These are phyloP conservation scores for Epichloe aotearoae DNA, from an alignment of 2,329 filamentous ascomycete genomes.

Conservation along the genomic window DNA sequence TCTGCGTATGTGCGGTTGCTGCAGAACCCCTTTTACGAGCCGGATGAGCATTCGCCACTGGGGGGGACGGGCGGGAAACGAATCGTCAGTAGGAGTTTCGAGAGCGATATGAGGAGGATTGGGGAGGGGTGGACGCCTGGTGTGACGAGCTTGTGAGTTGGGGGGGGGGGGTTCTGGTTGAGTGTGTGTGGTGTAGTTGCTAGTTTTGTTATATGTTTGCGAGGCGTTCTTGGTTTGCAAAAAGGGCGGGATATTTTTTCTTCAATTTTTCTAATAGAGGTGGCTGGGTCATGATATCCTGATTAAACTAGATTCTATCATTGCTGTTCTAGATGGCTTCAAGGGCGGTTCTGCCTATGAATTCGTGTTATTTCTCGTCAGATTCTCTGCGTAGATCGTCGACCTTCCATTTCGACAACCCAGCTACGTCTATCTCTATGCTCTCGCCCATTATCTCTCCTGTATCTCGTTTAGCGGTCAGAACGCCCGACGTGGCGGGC, in stretches of 20 bases:
- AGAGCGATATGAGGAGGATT: slow-evolving; percentile 70
- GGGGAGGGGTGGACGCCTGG: slow-evolving; percentile 76
- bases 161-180: slow-evolving; percentile 9
- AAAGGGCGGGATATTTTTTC: neutral
- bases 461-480: slow-evolving; percentile 1
- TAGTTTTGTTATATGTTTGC: slow-evolving; percentile 10
- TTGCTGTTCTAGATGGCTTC: no score
- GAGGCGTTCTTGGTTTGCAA: neutral
- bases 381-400: slow-evolving; percentile 18
- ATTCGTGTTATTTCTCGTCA: slow-evolving; percentile 4
- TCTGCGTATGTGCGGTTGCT: slow-evolving; percentile 79
- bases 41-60: slow-evolving; percentile 63
- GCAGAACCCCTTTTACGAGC: slow-evolving; percentile 90
- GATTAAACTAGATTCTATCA: no score
- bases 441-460: slow-evolving; percentile 22
- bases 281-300: no score
- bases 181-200: no score
- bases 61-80: slow-evolving; percentile 44
- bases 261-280: neutral
- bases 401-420: slow-evolving; percentile 25
- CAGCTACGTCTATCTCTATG: slow-evolving; percentile 24
- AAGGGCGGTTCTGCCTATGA: no score
- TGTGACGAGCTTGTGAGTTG: slow-evolving; percentile 40
- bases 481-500: slow-evolving; percentile 7
- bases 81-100: slow-evolving; percentile 73